Evolutionary conservation across 768 basidiomycete genomes (phyloP).

Genomic region (Auriculariales sp.): DNA sequence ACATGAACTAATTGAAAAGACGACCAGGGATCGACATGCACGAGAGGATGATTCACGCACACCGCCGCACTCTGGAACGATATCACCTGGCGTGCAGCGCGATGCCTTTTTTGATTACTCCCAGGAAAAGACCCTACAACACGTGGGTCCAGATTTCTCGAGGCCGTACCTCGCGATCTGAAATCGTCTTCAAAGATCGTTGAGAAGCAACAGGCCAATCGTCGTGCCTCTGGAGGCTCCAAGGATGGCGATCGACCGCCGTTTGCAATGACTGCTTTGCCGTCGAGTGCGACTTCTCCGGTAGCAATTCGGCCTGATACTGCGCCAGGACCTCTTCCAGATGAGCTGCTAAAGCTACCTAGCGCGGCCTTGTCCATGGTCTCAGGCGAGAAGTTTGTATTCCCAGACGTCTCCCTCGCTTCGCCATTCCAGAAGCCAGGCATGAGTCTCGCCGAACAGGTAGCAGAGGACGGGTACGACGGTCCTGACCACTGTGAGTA

Average conservation of each 20-base stretch:
- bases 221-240: conserved; percentile 39
- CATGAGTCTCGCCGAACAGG: neutral
- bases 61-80: no score
- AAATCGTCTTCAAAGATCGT: conserved; percentile 38
- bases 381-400: neutral
- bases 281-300: conserved; percentile 9
- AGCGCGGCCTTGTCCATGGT: neutral
- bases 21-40: no score
- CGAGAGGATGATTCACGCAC: no score
- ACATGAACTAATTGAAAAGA: no score
- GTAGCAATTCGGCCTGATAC: neutral
- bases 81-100: conserved; percentile 11
- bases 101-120: conserved; percentile 71
- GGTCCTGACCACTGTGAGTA: neutral
- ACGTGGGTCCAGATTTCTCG: conserved; percentile 6
- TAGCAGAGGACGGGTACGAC: conserved; percentile 10
- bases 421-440: neutral
- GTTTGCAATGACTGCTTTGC: conserved; percentile 7
- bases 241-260: conserved; percentile 2
- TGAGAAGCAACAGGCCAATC: conserved; percentile 55
- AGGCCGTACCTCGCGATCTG: neutral
- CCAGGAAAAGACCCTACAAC: conserved; percentile 59
- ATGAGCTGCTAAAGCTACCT: neutral
- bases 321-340: conserved; percentile 3
- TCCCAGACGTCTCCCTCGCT: neutral